Percentiles rank a stretch among this genome's conserved stretches.
phyloP scores from a whole-genome alignment of 1,284 basidiomycete species.

The Fomes fomentarius region DNA sequence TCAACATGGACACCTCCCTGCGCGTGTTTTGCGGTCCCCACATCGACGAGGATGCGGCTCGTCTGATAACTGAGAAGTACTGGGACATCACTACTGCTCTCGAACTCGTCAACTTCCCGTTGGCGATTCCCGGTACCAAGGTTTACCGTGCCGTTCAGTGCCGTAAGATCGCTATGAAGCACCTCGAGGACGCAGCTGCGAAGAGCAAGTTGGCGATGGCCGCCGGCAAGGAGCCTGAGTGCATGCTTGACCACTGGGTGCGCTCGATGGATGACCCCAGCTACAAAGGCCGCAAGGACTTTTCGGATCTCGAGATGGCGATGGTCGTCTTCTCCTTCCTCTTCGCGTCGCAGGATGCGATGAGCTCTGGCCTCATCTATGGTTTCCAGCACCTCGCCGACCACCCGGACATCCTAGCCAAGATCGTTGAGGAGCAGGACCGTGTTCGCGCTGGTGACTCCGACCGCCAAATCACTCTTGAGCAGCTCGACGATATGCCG shows the following conservation, averaged over 20 bases:
- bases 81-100: constrained; percentile 96
- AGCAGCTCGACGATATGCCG: constrained; percentile 91
- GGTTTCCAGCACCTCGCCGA: constrained; percentile 97
- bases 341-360: constrained; percentile 98
- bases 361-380: constrained; percentile 94
- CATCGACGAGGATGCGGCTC: constrained; percentile 78
- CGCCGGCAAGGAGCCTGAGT: constrained; percentile 80
- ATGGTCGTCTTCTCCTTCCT: constrained; percentile 97
- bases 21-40: constrained; percentile 94
- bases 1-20: constrained; percentile 98
- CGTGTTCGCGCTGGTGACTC: constrained; percentile 81
- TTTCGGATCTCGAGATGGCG: constrained; percentile 94
- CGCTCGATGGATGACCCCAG: constrained; percentile 70
- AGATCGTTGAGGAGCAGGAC: constrained; percentile 92
- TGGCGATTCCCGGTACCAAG: constrained; percentile 96
- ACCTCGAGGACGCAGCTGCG: constrained; percentile 81
- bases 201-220: constrained; percentile 88
- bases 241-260: constrained; percentile 95
- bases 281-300: constrained; percentile 85
- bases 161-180: constrained; percentile 86
- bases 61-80: constrained; percentile 91
- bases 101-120: constrained; percentile 98
- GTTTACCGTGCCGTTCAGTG: constrained; percentile 95
- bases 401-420: constrained; percentile 86
- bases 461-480: constrained; percentile 83